phyloP scores from a whole-genome alignment of 768 basidiomycete genomes.

The Leccinellum rugosiceps region DNA sequence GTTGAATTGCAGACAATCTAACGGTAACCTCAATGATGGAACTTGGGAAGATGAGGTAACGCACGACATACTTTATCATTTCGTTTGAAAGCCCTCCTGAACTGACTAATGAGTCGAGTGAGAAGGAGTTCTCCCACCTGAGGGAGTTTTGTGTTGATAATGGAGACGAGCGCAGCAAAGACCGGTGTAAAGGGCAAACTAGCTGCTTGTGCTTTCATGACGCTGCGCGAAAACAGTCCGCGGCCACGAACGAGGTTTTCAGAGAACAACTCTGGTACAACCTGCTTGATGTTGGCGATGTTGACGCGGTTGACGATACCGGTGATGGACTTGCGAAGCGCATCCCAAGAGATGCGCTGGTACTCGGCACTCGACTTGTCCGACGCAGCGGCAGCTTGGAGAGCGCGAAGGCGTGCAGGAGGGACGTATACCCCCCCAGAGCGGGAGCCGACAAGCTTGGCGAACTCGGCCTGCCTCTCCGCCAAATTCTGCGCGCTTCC shows the following conservation, averaged over 20 bases:
- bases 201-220: slow-evolving; percentile 97
- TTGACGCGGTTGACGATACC: slow-evolving; percentile 99
- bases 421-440: slow-evolving; percentile 97
- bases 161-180: slow-evolving; percentile 89
- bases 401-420: slow-evolving; percentile 85
- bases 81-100: slow-evolving; percentile 89
- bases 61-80: slow-evolving; percentile 85
- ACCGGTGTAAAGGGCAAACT: slow-evolving; percentile 98
- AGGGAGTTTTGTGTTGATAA: slow-evolving; percentile 96
- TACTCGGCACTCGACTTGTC: slow-evolving; percentile 88
- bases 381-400: slow-evolving; percentile 76
- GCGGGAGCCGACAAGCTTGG: slow-evolving; percentile 75
- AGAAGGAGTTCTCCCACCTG: slow-evolving; percentile 93
- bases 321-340: slow-evolving; percentile 93
- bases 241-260: slow-evolving; percentile 94
- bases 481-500: slow-evolving; percentile 43
- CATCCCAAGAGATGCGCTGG: slow-evolving; percentile 97
- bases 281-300: slow-evolving; percentile 90
- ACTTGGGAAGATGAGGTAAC: not conserved
- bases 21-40: not conserved
- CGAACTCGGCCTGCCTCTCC: slow-evolving; percentile 83
- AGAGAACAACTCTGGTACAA: slow-evolving; percentile 85
- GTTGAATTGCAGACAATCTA: slow-evolving; percentile 93
- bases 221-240: slow-evolving; percentile 87
- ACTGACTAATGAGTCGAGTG: slow-evolving; percentile 89